Percentiles rank a stretch among this genome's conserved stretches.
phyloP scores from a whole-genome alignment of 805 yeast species.

The Wickerhamiella dianesei region DNA sequence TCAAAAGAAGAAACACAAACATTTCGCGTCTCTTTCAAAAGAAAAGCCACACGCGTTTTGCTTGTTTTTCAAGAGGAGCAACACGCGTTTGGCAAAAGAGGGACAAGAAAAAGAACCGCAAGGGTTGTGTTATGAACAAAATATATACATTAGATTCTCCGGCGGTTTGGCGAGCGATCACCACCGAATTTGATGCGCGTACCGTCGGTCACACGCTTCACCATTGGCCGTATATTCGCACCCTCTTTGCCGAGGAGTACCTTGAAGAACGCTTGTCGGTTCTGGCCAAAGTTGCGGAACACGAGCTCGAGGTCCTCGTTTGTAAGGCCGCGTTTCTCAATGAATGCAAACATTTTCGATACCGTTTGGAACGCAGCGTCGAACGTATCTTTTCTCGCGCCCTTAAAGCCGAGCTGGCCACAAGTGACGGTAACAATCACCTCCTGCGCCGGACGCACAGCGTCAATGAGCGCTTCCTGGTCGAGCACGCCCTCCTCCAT shows the following conservation, averaged over 20 bases:
- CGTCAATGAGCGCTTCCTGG: slow-evolving; percentile 48
- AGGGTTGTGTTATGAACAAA: no score
- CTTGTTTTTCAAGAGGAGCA: no score
- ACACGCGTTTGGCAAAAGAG: no score
- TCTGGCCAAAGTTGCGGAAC: slow-evolving; percentile 73
- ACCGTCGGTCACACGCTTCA: slow-evolving; percentile 60
- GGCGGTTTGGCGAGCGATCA: slow-evolving; percentile 64
- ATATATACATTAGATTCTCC: slow-evolving; percentile 30
- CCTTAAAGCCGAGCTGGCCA: slow-evolving; percentile 80
- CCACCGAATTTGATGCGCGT: slow-evolving; percentile 90
- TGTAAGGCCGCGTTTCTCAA: slow-evolving; percentile 47
- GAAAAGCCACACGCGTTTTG: no score
- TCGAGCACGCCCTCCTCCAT: slow-evolving; percentile 48
- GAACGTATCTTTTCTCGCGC: slow-evolving; percentile 79
- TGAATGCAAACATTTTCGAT: slow-evolving; percentile 53
- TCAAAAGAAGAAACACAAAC: no score
- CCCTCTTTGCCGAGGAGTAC: slow-evolving; percentile 90
- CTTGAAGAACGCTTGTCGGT: slow-evolving; percentile 71
- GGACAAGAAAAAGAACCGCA: no score
- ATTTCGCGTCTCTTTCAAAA: no score
- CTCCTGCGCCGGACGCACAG: slow-evolving; percentile 66
- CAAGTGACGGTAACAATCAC: slow-evolving; percentile 56
- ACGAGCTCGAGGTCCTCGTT: slow-evolving; percentile 61
- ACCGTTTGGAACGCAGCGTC: slow-evolving; percentile 87
- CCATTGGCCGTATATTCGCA: slow-evolving; percentile 43